Conservation (phyloP, 2,329 filamentous ascomycete species). For the Huntiella abstrusa region DNA sequence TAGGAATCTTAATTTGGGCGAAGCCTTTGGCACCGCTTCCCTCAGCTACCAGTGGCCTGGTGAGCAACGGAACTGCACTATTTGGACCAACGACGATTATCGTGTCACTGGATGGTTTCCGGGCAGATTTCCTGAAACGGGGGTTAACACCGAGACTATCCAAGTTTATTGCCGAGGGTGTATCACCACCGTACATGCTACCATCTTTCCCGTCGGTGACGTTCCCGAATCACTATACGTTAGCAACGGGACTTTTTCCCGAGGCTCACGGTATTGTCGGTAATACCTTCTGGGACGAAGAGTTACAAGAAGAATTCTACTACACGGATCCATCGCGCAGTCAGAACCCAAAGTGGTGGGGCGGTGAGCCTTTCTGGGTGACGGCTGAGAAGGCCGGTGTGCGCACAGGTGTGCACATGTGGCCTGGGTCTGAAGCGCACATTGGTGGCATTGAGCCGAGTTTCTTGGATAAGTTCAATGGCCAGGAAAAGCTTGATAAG, state of each 20-base stretch:
- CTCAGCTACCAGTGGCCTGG: constrained; percentile 17
- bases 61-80: constrained; percentile 69
- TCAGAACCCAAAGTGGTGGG: constrained; percentile 84
- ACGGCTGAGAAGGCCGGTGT: constrained; percentile 73
- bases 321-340: constrained; percentile 63
- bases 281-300: constrained; percentile 86
- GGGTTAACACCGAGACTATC: constrained; percentile 68
- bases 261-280: constrained; percentile 86
- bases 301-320: constrained; percentile 59
- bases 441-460: constrained; percentile 56
- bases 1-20: constrained; percentile 14
- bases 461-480: constrained; percentile 72
- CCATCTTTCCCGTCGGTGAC: constrained; percentile 93
- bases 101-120: constrained; percentile 87
- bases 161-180: constrained; percentile 59
- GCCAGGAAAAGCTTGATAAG: constrained; percentile 48
- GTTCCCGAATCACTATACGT: constrained; percentile 89
- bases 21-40: not conserved
- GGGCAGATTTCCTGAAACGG: constrained; percentile 76
- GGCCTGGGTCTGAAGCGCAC: constrained; percentile 87
- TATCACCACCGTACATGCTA: constrained; percentile 81
- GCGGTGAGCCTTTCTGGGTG: constrained; percentile 81
- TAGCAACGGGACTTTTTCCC: constrained; percentile 80
- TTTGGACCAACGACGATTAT: constrained; percentile 87
- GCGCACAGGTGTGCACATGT: constrained; percentile 83